Base-by-base conservation (phyloP, 768 basidiomycete genomes). In the Amanita rimosa region DNA sequence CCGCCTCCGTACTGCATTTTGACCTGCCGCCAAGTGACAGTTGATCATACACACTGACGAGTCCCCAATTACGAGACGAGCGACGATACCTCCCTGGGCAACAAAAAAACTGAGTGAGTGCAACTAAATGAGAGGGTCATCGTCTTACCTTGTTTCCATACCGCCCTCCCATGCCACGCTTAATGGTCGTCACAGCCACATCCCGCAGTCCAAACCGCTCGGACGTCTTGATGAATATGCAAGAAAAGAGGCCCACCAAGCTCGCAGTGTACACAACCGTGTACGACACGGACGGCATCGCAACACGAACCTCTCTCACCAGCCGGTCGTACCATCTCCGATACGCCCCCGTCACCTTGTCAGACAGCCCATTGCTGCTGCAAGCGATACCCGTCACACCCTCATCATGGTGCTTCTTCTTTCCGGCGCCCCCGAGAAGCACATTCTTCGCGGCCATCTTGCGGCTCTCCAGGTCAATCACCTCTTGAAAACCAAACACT, bases 1-100 rank as follows among this genome's bases (percentile, higher is more conserved):
- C 14, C 95, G 75, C 52, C 85, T 74, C 1, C 85, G 76, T 14
- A 85, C 76, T 44, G 86, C 85, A 49, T 78, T 75, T 58, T 97
- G 94, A 1, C 95, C 95, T 5, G 91, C 90, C n/a, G 94, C 95
- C 51, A 99, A 76, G 71, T 99, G 95, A 55, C 88, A 92, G 65
- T 99, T 99, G 67, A 98, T 80, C 58, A 96, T 85, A 65, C 95
- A 98, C 11, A 97, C 61, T 0, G 90, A 94, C 1, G 93, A 86
- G 62, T 97, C 92, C 52, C 92, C 92, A 39, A 98, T 73, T 6
- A 93, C 78, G 52, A 96, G 81, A 16, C 94, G 79, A 3, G 86
- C 78, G n/a, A 93, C 76, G 53, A 96, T 93, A 0, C 84, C 93
- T 7, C 93, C 93, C 88, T 93, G 56, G 8, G 49, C 8, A 44